A percentile compares a stretch with the other conserved stretches of the same genome.
Evolutionary conservation across 257 asterid genomes (phyloP).

Genomic region (Handroanthus guayacan): DNA sequence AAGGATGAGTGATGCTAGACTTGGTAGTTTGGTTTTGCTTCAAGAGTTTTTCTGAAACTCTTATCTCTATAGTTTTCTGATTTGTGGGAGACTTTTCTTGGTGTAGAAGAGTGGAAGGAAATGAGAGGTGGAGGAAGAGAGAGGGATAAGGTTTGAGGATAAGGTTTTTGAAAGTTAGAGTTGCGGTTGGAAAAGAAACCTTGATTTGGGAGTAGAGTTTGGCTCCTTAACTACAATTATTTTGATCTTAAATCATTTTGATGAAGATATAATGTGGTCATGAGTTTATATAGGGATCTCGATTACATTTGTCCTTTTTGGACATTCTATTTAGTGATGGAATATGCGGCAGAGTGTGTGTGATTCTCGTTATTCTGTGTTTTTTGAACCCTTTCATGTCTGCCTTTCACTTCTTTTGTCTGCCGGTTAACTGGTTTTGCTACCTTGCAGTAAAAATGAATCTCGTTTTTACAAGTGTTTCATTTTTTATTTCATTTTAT

Average conservation of each 20-base stretch:
- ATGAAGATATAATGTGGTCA: neutral
- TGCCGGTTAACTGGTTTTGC: neutral
- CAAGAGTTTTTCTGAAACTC: slow-evolving; percentile 30
- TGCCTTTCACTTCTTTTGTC: neutral
- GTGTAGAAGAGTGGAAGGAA: slow-evolving; percentile 41
- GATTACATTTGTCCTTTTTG: neutral
- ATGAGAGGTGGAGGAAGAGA: slow-evolving; percentile 78
- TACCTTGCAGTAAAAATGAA: neutral
- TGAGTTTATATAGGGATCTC: neutral
- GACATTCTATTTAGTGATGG: neutral
- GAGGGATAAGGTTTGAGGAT: slow-evolving; percentile 84
- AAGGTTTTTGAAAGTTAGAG: slow-evolving; percentile 65
- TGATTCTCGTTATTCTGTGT: slow-evolving; percentile 6
- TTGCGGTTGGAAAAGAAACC: slow-evolving; percentile 37
- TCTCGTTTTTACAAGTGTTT: too few relatives aligned
- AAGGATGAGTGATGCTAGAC: slow-evolving; percentile 37
- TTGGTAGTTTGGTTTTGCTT: slow-evolving; percentile 28
- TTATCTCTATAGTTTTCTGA: slow-evolving; percentile 47
- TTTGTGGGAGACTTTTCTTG: slow-evolving; percentile 49
- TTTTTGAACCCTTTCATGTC: neutral
- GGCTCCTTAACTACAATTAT: neutral
- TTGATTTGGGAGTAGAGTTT: neutral
- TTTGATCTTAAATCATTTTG: neutral
- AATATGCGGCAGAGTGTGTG: slow-evolving; percentile 40
- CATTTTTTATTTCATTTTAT: too few relatives aligned